These are phyloP conservation scores for Capsella bursapastoris DNA, from an alignment of 345 rosid species.

Conservation along the genomic window DNA sequence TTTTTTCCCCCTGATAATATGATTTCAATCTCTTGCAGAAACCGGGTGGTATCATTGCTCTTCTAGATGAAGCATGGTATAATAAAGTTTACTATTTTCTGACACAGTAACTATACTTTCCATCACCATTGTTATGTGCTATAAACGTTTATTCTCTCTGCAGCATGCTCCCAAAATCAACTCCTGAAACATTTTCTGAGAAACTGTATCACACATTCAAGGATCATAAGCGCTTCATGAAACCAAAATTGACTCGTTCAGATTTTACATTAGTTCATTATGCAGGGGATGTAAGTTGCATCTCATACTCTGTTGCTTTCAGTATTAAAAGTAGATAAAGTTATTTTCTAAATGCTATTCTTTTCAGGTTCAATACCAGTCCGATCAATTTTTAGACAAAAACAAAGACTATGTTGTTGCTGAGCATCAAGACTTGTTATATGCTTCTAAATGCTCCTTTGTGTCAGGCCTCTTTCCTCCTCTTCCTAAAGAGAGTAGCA, in stretches of 20 bases:
- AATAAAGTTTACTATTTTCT: conserved; percentile 23
- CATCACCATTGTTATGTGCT: conserved; percentile 32
- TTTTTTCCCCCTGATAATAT: conserved; percentile 11
- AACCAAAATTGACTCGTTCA: conserved; percentile 80
- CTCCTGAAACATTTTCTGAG: conserved; percentile 82
- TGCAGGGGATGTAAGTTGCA: conserved; percentile 81
- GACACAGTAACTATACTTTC: conserved; percentile 21
- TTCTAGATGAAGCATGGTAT: conserved; percentile 97
- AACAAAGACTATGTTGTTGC: conserved; percentile 94
- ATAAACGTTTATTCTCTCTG: conserved; percentile 31
- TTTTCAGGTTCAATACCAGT: conserved; percentile 88
- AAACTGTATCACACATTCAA: conserved; percentile 87
- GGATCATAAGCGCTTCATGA: conserved; percentile 75
- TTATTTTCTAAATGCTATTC: conserved; percentile 32
- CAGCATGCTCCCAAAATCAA: conserved; percentile 96
- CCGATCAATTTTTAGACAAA: conserved; percentile 90
- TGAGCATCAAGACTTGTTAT: conserved; percentile 91
- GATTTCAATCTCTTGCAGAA: conserved; percentile 62
- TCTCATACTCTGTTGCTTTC: conserved; percentile 29
- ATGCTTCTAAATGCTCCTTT: conserved; percentile 80
- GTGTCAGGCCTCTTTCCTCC: conserved; percentile 74
- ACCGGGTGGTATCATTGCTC: conserved; percentile 87
- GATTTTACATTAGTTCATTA: conserved; percentile 83
- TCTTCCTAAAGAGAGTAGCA: conserved; percentile 65
- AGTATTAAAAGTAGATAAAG: background rate